A percentile compares a stretch with the other conserved stretches of the same genome.
Conservation (phyloP, 2,329 filamentous ascomycete species). For the Xylaria sp. region DNA sequence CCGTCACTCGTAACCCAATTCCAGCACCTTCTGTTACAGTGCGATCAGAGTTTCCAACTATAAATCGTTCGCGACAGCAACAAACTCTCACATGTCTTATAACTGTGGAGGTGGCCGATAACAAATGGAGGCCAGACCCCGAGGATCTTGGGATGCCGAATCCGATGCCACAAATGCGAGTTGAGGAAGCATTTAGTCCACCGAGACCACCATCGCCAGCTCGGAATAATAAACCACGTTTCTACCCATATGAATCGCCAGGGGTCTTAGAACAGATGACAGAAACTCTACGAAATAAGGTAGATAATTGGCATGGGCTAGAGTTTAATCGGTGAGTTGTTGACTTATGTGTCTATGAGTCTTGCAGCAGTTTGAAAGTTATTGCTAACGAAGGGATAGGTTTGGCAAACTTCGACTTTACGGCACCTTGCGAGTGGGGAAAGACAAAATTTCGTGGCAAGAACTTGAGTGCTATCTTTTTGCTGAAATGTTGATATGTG, state of each 20-base stretch:
- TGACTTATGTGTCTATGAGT: neutral
- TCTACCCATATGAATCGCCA: slow-evolving; percentile 78
- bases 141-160: slow-evolving; percentile 76
- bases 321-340: slow-evolving; percentile 79
- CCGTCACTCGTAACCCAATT: slow-evolving; percentile 83
- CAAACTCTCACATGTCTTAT: slow-evolving; percentile 94
- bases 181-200: slow-evolving; percentile 65
- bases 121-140: slow-evolving; percentile 87
- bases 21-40: slow-evolving; percentile 92
- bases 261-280: slow-evolving; percentile 86
- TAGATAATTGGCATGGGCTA: slow-evolving; percentile 98
- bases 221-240: slow-evolving; percentile 64
- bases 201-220: slow-evolving; percentile 68
- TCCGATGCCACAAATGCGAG: slow-evolving; percentile 57
- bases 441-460: slow-evolving; percentile 97
- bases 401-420: slow-evolving; percentile 94
- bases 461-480: slow-evolving; percentile 97
- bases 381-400: slow-evolving; percentile 57
- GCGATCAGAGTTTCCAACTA: slow-evolving; percentile 94
- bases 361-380: neutral
- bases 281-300: slow-evolving; percentile 83
- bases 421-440: slow-evolving; percentile 90
- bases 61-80: slow-evolving; percentile 91
- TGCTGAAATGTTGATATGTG: slow-evolving; percentile 98
- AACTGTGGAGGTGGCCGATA: slow-evolving; percentile 92